These are phyloP conservation scores for Gyromitra esculenta DNA, from an alignment of 2,329 filamentous ascomycete species.

Conservation along the genomic window DNA sequence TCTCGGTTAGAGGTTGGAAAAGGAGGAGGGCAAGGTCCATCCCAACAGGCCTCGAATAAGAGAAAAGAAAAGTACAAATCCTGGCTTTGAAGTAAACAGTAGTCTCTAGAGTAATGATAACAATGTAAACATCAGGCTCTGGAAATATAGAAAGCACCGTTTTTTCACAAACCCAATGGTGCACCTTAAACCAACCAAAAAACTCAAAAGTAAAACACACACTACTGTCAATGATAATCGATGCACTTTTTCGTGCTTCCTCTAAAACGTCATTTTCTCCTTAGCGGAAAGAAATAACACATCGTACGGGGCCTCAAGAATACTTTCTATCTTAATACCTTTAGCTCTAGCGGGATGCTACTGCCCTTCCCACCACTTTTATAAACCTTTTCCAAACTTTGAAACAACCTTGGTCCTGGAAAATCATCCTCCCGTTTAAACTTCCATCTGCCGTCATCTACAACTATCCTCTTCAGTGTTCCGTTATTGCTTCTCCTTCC, in stretches of 20 bases:
- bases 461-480: slow-evolving; percentile 64
- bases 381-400: slow-evolving; percentile 79
- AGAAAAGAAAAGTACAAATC: background rate
- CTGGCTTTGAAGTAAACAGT: background rate
- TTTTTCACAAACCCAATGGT: background rate
- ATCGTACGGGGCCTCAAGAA: background rate
- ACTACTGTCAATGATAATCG: background rate
- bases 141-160: too few relatives aligned
- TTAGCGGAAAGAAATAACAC: background rate
- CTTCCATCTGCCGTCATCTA: slow-evolving; percentile 83
- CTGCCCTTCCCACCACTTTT: slow-evolving; percentile 84
- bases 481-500: background rate
- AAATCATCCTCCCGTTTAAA: slow-evolving; percentile 84
- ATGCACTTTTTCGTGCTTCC: background rate
- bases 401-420: slow-evolving; percentile 84
- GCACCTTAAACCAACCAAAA: background rate
- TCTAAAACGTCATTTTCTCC: background rate
- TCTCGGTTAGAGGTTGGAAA: too few relatives aligned
- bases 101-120: background rate
- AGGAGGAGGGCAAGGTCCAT: background rate
- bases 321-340: slow-evolving; percentile 62
- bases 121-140: background rate
- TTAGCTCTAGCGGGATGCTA: slow-evolving; percentile 89
- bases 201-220: background rate
- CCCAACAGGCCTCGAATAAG: background rate